Base-by-base conservation (phyloP, 805 yeast genomes). In the Metschnikowia colocasiae region DNA sequence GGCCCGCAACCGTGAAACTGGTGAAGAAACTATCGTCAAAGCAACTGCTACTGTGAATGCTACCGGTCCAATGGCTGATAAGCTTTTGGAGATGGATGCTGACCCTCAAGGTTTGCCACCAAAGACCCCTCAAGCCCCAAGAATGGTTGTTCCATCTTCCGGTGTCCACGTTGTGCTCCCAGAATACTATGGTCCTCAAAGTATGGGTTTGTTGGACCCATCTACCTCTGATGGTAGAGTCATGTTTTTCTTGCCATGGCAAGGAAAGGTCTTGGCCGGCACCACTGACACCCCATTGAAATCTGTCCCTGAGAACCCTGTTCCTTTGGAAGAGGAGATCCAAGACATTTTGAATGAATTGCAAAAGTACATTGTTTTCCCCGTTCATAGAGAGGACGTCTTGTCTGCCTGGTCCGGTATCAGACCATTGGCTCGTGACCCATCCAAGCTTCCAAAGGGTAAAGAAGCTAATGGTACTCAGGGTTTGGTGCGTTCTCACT, bases 231-330 rank as follows among this genome's bases (percentile, higher is more conserved):
- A 91, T 64, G 97, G 97, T 48, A 82, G 98, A 69, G 97, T 91
- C 45, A 87, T 92, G 86, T 91, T 91, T 72, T 91, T 92, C 75
- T 75, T 91, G 66, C 98, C 98, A 58, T 91, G 97, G 97, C 97
- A 90, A 74, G 96, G 97, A 5, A 87, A 90, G 66, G 95, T 91
- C 29, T 76, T 91, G 55, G 97, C 96, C 49, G 98, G 98, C 64
- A 91, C 98, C 51, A 91, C 98, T 47, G 98, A 91, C 71, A 85
- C 88, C 44, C 95, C 97, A 37, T 69, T 85, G 70, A 79, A 78
- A 53, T 73, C 74, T 54, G 81, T 85, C 46, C 87, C 88, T 37
- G 82, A 75, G 56, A 81, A 78, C 60, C 97, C 97, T 47, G 78
- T 81, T 43, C 96, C 98, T 25, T 74, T 83, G 36, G 97, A 91